Conservation (phyloP, 495 filamentous ascomycete genomes). For the Echria macrotheca region DNA sequence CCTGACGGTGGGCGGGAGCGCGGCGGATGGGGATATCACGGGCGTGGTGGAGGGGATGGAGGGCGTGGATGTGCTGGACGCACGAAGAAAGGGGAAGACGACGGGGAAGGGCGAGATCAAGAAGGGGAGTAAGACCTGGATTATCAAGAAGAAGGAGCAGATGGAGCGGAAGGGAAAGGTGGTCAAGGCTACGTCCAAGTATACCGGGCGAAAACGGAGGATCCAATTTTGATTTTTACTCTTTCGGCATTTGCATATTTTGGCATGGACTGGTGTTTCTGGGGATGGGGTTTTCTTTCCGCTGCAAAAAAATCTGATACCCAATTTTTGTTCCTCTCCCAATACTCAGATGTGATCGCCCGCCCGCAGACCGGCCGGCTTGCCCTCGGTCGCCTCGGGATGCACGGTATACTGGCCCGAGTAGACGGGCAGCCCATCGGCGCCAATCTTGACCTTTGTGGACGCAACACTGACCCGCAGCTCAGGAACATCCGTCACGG, state of each 20-base stretch:
- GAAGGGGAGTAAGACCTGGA: constrained; percentile 87
- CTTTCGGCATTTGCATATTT: background rate
- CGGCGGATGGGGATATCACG: constrained; percentile 70
- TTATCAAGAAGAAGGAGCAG: constrained; percentile 90
- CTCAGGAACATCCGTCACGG: constrained; percentile 25
- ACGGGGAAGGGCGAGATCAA: constrained; percentile 47
- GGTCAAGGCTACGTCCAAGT: constrained; percentile 84
- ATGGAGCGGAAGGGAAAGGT: constrained; percentile 92
- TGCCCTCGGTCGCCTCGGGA: constrained; percentile 33
- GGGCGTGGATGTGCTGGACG: constrained; percentile 77
- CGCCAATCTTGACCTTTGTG: constrained; percentile 31
- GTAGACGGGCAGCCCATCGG: constrained; percentile 28
- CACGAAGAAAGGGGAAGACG: constrained; percentile 50
- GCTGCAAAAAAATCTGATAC: constrained; percentile 16
- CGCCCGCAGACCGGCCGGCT: constrained; percentile 64
- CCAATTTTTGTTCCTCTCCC: constrained; percentile 7
- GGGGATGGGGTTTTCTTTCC: constrained; percentile 1
- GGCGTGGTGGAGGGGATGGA: constrained; percentile 82
- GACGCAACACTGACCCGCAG: constrained; percentile 32
- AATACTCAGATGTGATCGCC: constrained; percentile 58
- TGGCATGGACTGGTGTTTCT: constrained; percentile 16
- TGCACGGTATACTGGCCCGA: constrained; percentile 28
- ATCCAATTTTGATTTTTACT: constrained; percentile 38
- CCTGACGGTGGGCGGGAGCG: constrained; percentile 78
- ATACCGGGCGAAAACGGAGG: constrained; percentile 83